Conservation (phyloP, 345 rosid genomes). For the Schrenkiella parvula region DNA sequence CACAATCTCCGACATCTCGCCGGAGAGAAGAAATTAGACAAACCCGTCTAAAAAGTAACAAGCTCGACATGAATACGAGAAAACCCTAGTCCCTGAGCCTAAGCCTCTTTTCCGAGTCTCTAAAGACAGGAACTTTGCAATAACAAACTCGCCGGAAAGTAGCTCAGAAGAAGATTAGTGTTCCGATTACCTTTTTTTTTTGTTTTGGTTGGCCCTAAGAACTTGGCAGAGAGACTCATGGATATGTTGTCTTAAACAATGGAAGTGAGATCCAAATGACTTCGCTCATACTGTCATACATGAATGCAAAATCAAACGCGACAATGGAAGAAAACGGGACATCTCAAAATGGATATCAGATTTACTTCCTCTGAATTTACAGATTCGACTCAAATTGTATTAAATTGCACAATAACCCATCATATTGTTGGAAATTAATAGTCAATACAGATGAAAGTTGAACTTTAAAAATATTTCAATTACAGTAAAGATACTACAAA, state of each 20-base stretch:
- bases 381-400: not conserved
- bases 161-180: not conserved
- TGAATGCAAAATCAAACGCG: not conserved
- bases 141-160: not conserved
- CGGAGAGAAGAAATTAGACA: not conserved
- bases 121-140: not conserved
- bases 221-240: not conserved
- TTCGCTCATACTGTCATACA: not conserved
- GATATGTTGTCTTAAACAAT: not conserved
- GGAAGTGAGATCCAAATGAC: not conserved
- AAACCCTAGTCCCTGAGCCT: not conserved
- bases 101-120: not conserved
- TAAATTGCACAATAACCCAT: not conserved
- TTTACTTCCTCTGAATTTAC: not conserved
- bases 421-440: not conserved
- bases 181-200: not conserved
- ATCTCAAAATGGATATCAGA: not conserved
- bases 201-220: not conserved
- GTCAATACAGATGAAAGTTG: too few relatives aligned
- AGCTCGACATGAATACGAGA: not conserved
- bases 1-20: not conserved
- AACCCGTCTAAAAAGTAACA: not conserved
- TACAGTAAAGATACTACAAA: too few relatives aligned
- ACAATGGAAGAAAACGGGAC: not conserved
- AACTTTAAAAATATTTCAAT: too few relatives aligned